Evolutionary conservation across 495 filamentous ascomycete genomes (phyloP), one percentile per base, ranked within the genome.

Genomic region (Parmelia sp.): DNA sequence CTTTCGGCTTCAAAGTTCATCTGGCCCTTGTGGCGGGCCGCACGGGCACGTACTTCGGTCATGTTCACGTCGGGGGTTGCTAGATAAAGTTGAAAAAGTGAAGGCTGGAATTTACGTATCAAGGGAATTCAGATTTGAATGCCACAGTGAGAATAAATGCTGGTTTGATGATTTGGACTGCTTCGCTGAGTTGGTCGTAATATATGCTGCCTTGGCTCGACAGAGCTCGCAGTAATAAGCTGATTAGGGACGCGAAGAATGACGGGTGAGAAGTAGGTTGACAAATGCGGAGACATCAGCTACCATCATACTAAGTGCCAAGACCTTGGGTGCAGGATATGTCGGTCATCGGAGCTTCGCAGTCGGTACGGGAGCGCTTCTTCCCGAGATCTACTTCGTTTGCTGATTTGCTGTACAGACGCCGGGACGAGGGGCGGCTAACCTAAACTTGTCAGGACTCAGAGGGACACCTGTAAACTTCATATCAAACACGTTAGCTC

Each of bases 1-100:
- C 92, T 80, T 71, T 97, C 92, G 74, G 82, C 81, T 55, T 86
- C 77, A 74, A 96, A 93, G 74, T 93, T 95, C 80, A 91, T 88
- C 72, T 95, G 91, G 68, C 91, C 91, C 71, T 91, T 90, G 74
- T 92, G 89, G 71, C 91, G 87, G 66, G 86, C 88, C 65, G 86
- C 86, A 70, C 89, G 85, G 45, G 88, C 88, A 58, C 89, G 81
- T 59, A 88, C 88, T 75, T 92, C 89, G 72, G 89, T 84, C 58
- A 74, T 78, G 66, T 58, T 59, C 49, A 33, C 27, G 35, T 23
- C n/a, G n/a, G 33, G n/a, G 27, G 11, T n/a, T n/a, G 44, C 23
- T 17, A 51, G 23, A 29, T 17, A 12, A 17, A 29, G 25, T 14
- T 29, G 47, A 51, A 51, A 14, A 17, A 49, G 47, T 29, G 47